Evolutionary conservation across 129 eudicot genomes (phyloP), one percentile per base, ranked within the genome.

Genomic region (Flaveria ramosissima): DNA sequence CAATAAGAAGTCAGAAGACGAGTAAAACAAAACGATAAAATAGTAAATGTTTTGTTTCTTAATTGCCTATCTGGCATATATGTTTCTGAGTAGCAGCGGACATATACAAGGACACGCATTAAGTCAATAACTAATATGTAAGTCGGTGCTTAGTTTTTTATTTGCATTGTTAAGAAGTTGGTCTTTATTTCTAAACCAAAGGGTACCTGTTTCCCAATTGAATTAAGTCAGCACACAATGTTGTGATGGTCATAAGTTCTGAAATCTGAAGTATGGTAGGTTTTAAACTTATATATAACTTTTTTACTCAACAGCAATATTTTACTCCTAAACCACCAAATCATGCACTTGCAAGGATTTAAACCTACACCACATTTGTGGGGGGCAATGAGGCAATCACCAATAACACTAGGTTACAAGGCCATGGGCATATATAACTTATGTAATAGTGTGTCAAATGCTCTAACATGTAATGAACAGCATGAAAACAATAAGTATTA

Each of bases 401-500:
- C 41, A 0, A 6, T 36, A 36, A 36, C 41, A 36, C 41, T 36
- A 36, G 41, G 7, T 36, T 36, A 36, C 41, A 36, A 36, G 41
- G 8, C 41, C 7, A 36, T 36, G 0, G 41, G 41, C 7, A 36
- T 8, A 23, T 59, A 7, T 7, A 26, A 24, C n/a, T 71, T 47
- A 48, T 15, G 42, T 46, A 24, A 26, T 50, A 4, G 41, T 4
- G 41, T 36, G 41, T 36, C 41, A 36, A 36, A 0, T 5, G 41
- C 41, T 36, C 41, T 36, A 36, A 5, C 0, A 36, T 36, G 41
- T 74, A 17, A 64, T 10, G 14, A 42, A 82, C 12, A 17, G 27
- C 60, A 74, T 75, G 78, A 74, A 78, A 51, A 17, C 20, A 74
- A 57, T 48, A 10, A 50, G 19, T 50, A 51, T 65, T 10, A 53